These are phyloP conservation scores for Candida ulmi DNA, from an alignment of 805 yeast genomes.

Conservation along the genomic window DNA sequence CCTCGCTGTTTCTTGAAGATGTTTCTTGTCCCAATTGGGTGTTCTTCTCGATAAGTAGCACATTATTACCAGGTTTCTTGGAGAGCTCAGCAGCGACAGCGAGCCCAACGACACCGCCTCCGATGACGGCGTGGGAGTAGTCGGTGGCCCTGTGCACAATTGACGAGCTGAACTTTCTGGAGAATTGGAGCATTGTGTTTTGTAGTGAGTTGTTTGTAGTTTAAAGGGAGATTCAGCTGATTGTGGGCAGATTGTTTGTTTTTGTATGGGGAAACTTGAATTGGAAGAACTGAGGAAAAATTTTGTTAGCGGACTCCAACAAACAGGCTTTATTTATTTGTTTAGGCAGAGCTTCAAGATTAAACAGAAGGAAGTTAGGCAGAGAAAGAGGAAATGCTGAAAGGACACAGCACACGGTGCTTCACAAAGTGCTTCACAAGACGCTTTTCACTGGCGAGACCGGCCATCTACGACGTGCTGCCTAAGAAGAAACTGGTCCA, in stretches of 20 bases:
- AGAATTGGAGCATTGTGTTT: neutral
- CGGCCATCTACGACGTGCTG: constrained; percentile 39
- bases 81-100: constrained; percentile 73
- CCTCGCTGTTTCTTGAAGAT: constrained; percentile 87
- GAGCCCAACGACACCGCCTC: constrained; percentile 83
- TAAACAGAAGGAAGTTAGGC: no score
- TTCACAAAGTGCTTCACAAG: no score
- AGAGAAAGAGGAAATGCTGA: no score
- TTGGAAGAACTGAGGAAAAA: neutral
- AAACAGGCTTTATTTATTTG: no score
- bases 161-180: constrained; percentile 2
- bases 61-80: constrained; percentile 38
- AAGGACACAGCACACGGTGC: no score
- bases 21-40: constrained; percentile 69
- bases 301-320: neutral
- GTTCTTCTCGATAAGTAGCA: constrained; percentile 68
- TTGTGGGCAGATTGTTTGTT: neutral
- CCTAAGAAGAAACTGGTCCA: constrained; percentile 57
- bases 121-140: constrained; percentile 68
- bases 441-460: constrained; percentile 22
- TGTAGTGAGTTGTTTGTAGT: neutral
- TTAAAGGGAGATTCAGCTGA: no score
- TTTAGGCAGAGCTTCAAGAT: no score
- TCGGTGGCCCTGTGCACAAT: constrained; percentile 27
- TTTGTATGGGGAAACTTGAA: neutral